Evolutionary conservation across 31 red algal species (phyloP), one percentile per base, ranked within the genome.

Genomic region (Asparagopsis taxiformis): DNA sequence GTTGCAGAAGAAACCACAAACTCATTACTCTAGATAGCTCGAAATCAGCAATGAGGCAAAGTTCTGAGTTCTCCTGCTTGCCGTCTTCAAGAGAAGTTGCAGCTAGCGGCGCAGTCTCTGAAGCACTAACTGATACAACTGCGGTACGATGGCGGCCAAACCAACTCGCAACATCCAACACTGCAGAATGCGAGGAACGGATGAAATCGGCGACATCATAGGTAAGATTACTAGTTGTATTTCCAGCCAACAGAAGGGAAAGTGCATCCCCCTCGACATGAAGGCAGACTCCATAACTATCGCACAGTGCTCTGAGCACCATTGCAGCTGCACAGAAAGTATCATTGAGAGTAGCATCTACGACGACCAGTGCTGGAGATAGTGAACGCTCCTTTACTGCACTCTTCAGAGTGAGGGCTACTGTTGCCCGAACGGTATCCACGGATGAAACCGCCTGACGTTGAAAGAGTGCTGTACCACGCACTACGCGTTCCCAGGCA

Each of bases 181-280:
- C 6, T 6, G 29, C 38, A 8, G 64, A 48, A n/a, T 68, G 64
- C 38, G 64, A 31, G 9, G 37, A 31, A n/a, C 64, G n/a, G n/a
- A n/a, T n/a, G n/a, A n/a, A n/a, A n/a, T n/a, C n/a, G n/a, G n/a
- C 38, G 3, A 68, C 64, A 17, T 23, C 13, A n/a, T 17, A 20
- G 13, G n/a, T 9, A n/a, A 68, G 38, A 44, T 31, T 30, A 28
- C 19, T 62, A 23, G 21, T 30, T 9, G 26, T 30, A 30, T 17
- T 30, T 19, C 22, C 30, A 3, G 29, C 11, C 36, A 55, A 28
- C 25, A 79, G 46, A 23, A 79, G 53, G n/a, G 60, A 24, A 3
- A 79, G 37, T 11, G 39, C 59, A 20, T 44, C 29, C 17, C 61
- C 59, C 46, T 79, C 75, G 1, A 79, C 62, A 51, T 79, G 75